These are phyloP conservation scores for Blastobotrys malaysiensis DNA, from an alignment of 1,139 yeast genomes.

Conservation along the genomic window DNA sequence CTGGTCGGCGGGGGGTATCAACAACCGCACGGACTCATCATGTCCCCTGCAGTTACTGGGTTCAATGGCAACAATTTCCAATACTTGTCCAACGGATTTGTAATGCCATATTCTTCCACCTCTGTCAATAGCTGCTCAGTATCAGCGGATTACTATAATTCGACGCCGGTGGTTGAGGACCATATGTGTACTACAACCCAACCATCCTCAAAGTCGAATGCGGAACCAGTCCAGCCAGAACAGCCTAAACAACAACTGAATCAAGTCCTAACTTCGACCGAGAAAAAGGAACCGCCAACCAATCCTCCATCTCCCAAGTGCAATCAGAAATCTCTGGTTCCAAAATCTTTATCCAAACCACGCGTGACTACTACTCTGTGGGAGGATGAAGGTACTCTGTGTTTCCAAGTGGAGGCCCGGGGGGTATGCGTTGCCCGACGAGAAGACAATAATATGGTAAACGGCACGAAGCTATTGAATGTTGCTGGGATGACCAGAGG, in stretches of 20 bases:
- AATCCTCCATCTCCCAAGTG: background rate
- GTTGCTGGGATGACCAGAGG: conserved; percentile 94
- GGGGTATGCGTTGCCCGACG: conserved; percentile 85
- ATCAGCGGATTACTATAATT: background rate
- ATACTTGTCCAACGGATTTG: background rate
- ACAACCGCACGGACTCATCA: background rate
- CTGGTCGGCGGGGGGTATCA: background rate
- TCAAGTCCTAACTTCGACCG: background rate
- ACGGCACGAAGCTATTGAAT: conserved; percentile 84
- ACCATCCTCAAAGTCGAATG: background rate
- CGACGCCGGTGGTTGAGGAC: background rate
- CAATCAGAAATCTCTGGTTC: background rate
- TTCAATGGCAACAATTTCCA: background rate
- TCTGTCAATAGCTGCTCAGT: background rate
- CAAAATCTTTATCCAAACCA: conserved; percentile 43
- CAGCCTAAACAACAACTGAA: background rate
- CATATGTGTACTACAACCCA: background rate
- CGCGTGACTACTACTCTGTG: conserved; percentile 89
- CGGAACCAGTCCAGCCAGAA: background rate
- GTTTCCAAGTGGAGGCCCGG: conserved; percentile 90
- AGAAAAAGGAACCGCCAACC: background rate
- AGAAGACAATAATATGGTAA: conserved; percentile 86
- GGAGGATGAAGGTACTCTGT: conserved; percentile 92
- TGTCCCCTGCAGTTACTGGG: background rate
- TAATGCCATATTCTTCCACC: background rate